Base-by-base conservation (phyloP, 805 yeast genomes). In the Candida takata region DNA sequence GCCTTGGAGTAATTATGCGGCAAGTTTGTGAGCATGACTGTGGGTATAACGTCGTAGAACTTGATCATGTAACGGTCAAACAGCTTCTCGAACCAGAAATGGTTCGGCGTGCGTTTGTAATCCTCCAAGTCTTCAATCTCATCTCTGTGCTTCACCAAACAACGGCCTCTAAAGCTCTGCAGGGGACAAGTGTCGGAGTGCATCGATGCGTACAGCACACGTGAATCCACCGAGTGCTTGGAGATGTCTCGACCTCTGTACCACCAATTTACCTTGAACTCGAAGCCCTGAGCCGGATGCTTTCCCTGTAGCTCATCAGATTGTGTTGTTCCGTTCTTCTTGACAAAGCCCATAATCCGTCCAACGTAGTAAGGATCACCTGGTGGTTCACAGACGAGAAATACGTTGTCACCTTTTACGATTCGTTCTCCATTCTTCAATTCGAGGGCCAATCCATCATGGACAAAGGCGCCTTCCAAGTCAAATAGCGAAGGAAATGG, bases 281-380 rank as follows among this genome's bases (percentile, higher is more conserved):
- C 54, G 54, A 66, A 81, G 34, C 68, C 67, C 20, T 67, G 68
- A 3, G 82, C 79, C 8, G 68, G 67, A 37, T 66, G 70, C 26
- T 60, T 47, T 3, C 46, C 47, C 9, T 41, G 42, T 27, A 15
- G 40, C 10, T 54, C 52, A 12, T 41, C 36, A 45, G 50, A 12
- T 4, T 35, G 26, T 5, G 31, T 18, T 4, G 37, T 38, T 13
- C 37, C 43, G 35, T 63, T 67, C 45, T 64, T 69, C 34, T 57
- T 57, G 4, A 65, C 67, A 46, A 87, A 85, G 12, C 88, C 92
- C 67, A 84, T 72, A 27, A 90, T 69, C 28, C 90, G 67, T 1
- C 94, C 97, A 29, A 92, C 72, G 50, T 86, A 84, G 63, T 83
- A 92, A 0, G 97, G 97, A 49, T 86, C 96, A 3, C 95, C 92